Conservation (phyloP, 2,329 filamentous ascomycete genomes). For the Lecanosticta acicola region DNA sequence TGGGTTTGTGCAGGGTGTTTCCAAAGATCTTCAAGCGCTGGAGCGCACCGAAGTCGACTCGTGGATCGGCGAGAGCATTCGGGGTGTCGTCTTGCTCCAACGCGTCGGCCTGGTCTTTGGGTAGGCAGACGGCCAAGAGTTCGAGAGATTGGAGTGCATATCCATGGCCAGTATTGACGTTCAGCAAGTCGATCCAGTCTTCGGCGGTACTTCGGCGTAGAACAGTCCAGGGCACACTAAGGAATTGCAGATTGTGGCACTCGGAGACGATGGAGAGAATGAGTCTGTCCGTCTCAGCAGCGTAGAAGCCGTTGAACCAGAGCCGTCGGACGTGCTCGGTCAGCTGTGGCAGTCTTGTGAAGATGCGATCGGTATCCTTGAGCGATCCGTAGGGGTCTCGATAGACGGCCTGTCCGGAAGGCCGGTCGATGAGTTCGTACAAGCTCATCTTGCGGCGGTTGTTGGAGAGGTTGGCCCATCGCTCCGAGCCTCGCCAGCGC, state of each 20-base stretch:
- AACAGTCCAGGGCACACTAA: conserved; percentile 51
- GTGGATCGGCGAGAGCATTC: conserved; percentile 39
- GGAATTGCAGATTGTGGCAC: conserved; percentile 43
- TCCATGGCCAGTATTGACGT: conserved; percentile 34
- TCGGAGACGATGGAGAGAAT: conserved; percentile 45
- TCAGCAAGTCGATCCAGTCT: conserved; percentile 46
- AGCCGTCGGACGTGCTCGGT: conserved; percentile 47
- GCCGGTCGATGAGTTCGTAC: conserved; percentile 46
- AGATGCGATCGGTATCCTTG: conserved; percentile 43
- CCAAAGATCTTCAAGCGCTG: conserved; percentile 51
- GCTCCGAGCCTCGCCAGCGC: conserved; percentile 48
- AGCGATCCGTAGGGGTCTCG: conserved; percentile 49
- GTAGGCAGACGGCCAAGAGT: conserved; percentile 47
- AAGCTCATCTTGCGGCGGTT: conserved; percentile 39
- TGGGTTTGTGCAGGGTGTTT: conserved; percentile 48
- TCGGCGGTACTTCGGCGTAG: conserved; percentile 44
- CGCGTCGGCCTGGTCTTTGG: conserved; percentile 39
- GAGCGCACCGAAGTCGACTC: conserved; percentile 46
- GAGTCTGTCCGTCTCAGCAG: conserved; percentile 45
- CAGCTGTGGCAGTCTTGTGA: conserved; percentile 41
- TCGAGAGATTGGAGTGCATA: conserved; percentile 47
- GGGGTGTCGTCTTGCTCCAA: conserved; percentile 35
- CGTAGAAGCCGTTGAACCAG: conserved; percentile 53
- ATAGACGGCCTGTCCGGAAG: conserved; percentile 46
- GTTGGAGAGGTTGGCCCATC: conserved; percentile 47